Percentiles rank a stretch among this genome's conserved stretches.
Conservation (phyloP, 2,329 filamentous ascomycete genomes). For the Fusarium miscanthi region DNA sequence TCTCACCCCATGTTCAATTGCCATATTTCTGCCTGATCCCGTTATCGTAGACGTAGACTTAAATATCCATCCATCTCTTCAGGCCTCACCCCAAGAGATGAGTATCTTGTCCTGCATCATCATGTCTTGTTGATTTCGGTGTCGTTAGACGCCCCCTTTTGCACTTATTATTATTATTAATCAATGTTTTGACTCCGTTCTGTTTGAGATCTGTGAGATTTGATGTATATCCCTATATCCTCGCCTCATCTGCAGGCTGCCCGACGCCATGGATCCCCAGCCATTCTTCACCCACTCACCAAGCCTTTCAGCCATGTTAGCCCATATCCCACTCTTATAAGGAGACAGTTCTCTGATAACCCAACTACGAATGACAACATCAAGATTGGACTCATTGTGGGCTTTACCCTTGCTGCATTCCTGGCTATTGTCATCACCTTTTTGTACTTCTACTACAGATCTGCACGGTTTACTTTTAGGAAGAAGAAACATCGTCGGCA, state of each 20-base stretch:
- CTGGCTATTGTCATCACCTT: constrained; percentile 53
- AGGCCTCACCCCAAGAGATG: constrained; percentile 21
- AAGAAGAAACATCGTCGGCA: constrained; percentile 38
- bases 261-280: constrained; percentile 15
- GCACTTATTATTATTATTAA: constrained; percentile 6
- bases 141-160: constrained; percentile 28
- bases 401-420: constrained; percentile 55
- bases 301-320: constrained; percentile 3
- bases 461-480: constrained; percentile 50
- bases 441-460: constrained; percentile 54
- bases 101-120: constrained; percentile 14
- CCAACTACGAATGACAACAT: constrained; percentile 51
- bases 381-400: constrained; percentile 58
- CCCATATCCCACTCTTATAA: constrained; percentile 9
- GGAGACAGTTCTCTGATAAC: constrained; percentile 45
- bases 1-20: constrained; percentile 29
- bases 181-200: constrained; percentile 18
- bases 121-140: constrained; percentile 16
- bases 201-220: constrained; percentile 1
- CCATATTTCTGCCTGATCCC: constrained; percentile 17
- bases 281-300: constrained; percentile 9
- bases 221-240: constrained; percentile 49
- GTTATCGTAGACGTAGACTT: constrained; percentile 18
- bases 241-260: constrained; percentile 24
- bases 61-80: constrained; percentile 37